These are phyloP conservation scores for Penicillium palitans DNA, from an alignment of 2,329 filamentous ascomycete genomes.

Conservation along the genomic window DNA sequence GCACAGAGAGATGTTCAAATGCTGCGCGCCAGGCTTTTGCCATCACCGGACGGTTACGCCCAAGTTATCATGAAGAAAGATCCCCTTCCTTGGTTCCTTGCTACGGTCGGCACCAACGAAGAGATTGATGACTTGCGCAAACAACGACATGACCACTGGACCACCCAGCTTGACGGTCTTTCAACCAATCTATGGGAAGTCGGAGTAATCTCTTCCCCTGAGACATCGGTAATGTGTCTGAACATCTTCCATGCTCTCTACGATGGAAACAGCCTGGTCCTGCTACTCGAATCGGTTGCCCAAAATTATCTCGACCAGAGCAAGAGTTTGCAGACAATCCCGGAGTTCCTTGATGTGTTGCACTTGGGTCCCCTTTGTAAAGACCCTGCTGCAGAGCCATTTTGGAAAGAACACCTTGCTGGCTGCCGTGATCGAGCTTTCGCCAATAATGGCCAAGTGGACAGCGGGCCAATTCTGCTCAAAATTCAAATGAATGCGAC, in stretches of 20 bases:
- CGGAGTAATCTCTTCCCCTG: conserved; percentile 30
- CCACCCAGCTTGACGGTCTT: conserved; percentile 51
- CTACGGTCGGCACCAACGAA: conserved; percentile 29
- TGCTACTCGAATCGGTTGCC: conserved; percentile 63
- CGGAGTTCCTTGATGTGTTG: conserved; percentile 64
- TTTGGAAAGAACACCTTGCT: conserved; percentile 66
- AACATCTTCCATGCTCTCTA: conserved; percentile 85
- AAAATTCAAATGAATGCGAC: conserved; percentile 37
- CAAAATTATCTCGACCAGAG: conserved; percentile 49
- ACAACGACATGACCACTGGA: conserved; percentile 53
- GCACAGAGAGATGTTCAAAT: conserved; percentile 60
- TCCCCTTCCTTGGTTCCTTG: conserved; percentile 49
- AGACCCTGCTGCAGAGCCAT: conserved; percentile 53
- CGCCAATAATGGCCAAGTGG: conserved; percentile 4
- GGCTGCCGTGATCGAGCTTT: conserved; percentile 28
- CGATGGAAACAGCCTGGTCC: conserved; percentile 74
- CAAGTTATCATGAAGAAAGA: conserved; percentile 64
- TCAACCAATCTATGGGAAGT: conserved; percentile 36
- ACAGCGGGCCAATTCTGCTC: conserved; percentile 17
- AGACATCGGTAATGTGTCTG: conserved; percentile 53
- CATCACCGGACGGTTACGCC: conserved; percentile 72
- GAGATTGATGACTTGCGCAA: conserved; percentile 38
- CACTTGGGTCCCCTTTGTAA: conserved; percentile 66
- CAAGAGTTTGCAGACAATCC: conserved; percentile 35
- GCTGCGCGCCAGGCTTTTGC: conserved; percentile 70